Percentiles rank a stretch among this genome's conserved stretches.
Conservation (phyloP, 129 eudicot genomes). For the Dittrichia graveolens region DNA sequence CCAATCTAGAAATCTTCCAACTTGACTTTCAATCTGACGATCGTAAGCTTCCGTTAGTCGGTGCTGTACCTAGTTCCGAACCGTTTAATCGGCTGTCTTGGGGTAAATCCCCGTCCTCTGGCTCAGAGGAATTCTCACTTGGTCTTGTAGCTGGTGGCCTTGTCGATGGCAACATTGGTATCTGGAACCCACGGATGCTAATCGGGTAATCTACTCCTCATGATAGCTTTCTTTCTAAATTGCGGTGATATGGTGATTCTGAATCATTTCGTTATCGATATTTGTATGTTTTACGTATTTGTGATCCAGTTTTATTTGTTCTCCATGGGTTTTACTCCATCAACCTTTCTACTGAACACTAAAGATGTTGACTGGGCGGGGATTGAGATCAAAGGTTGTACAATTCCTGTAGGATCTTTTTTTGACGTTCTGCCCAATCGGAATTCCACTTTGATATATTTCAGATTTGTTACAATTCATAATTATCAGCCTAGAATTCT, state of each 20-base stretch:
- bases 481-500: no score
- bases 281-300: not conserved
- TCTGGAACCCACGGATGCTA: constrained; percentile 75
- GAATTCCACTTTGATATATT: not conserved
- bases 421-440: not conserved
- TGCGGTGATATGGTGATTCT: not conserved
- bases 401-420: not conserved
- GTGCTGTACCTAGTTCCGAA: constrained; percentile 55
- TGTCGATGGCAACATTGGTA: constrained; percentile 76
- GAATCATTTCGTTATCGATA: not conserved
- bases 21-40: constrained; percentile 77
- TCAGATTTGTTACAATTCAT: no score
- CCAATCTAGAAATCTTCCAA: constrained; percentile 73
- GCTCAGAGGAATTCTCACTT: constrained; percentile 52
- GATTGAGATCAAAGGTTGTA: constrained; percentile 4
- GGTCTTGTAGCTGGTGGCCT: constrained; percentile 86
- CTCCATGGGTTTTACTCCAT: constrained; percentile 1
- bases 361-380: not conserved
- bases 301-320: not conserved
- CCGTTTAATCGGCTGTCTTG: constrained; percentile 79
- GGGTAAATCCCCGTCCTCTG: constrained; percentile 51
- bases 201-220: constrained; percentile 40
- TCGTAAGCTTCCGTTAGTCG: constrained; percentile 51
- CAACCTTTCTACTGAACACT: constrained; percentile 1
- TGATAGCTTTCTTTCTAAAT: no score